phyloP scores from a whole-genome alignment of 2,329 filamentous ascomycete species.

The Penicillium sp. region DNA sequence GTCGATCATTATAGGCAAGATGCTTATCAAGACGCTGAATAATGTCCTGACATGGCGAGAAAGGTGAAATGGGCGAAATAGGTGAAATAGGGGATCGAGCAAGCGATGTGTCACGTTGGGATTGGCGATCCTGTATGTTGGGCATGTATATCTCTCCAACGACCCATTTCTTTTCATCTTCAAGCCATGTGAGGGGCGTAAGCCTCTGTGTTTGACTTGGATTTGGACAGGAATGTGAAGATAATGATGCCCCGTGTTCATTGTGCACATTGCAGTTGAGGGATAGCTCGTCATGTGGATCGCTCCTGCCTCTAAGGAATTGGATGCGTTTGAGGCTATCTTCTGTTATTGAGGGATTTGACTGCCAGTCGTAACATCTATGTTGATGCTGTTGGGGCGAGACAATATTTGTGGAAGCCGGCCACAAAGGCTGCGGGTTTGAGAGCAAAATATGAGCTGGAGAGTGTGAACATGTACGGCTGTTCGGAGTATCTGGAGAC shows the following conservation, averaged over 20 bases:
- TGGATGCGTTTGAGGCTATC: not conserved
- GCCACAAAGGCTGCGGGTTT: conserved; percentile 18
- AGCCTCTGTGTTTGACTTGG: conserved; percentile 8
- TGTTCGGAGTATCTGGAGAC: not conserved
- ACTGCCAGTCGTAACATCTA: not conserved
- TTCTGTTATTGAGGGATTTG: not conserved
- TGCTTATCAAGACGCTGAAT: not conserved
- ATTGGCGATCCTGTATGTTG: not conserved
- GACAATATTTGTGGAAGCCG: conserved; percentile 1
- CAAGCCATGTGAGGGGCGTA: conserved; percentile 30
- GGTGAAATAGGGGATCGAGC: not conserved
- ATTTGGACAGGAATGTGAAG: not conserved
- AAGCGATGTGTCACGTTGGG: not conserved
- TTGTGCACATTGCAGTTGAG: not conserved
- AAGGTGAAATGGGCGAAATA: conserved; percentile 1
- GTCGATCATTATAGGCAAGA: not conserved
- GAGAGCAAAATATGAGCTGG: conserved; percentile 16
- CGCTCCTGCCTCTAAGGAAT: not conserved
- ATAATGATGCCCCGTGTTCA: not conserved
- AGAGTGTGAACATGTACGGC: conserved; percentile 4
- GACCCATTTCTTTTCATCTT: conserved; percentile 33
- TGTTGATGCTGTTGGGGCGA: not conserved
- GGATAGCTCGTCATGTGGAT: not conserved
- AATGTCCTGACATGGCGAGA: not conserved
- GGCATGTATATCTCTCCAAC: conserved; percentile 1